A percentile compares a stretch with the other conserved stretches of the same genome.
These are phyloP conservation scores for Rhizopogon roseolus DNA, from an alignment of 768 basidiomycete genomes.

Conservation along the genomic window DNA sequence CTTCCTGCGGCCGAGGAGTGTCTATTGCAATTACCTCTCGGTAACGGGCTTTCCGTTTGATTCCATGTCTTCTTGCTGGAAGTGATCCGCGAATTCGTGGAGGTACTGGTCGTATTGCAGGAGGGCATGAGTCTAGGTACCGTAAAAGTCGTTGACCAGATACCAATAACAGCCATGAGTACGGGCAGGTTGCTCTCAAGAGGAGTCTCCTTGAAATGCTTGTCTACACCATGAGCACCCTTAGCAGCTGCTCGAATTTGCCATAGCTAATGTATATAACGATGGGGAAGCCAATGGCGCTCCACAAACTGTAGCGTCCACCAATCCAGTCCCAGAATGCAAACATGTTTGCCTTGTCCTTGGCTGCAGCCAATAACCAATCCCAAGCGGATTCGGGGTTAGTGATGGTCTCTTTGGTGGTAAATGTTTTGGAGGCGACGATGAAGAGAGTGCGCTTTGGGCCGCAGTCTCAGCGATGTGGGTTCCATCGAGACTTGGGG, in stretches of 20 bases:
- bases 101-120: slow-evolving; percentile 99
- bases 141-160: slow-evolving; percentile 99
- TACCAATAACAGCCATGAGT: slow-evolving; percentile 76
- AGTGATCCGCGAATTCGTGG: slow-evolving; percentile 99
- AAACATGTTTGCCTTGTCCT: slow-evolving; percentile 93
- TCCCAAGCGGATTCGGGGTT: too few species aligned
- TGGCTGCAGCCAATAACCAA: too few species aligned
- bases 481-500: too few species aligned
- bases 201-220: slow-evolving; percentile 87
- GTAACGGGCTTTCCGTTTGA: slow-evolving; percentile 84
- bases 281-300: slow-evolving; percentile 94
- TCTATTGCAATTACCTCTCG: slow-evolving; percentile 55
- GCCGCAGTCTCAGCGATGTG: too few species aligned
- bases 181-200: slow-evolving; percentile 91
- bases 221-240: slow-evolving; percentile 97
- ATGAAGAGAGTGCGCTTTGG: too few species aligned
- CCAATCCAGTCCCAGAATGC: slow-evolving; percentile 99
- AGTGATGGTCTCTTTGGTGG: too few species aligned
- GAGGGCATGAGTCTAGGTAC: slow-evolving; percentile 90
- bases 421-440: too few species aligned
- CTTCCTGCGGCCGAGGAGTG: not conserved
- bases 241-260: slow-evolving; percentile 87
- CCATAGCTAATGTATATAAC: slow-evolving; percentile 90
- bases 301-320: slow-evolving; percentile 98
- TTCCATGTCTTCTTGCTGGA: slow-evolving; percentile 99